Percentiles rank a stretch among this genome's conserved stretches.
Evolutionary conservation across 2,329 filamentous ascomycete genomes (phyloP).

Genomic region (Hypoxylon sp.): DNA sequence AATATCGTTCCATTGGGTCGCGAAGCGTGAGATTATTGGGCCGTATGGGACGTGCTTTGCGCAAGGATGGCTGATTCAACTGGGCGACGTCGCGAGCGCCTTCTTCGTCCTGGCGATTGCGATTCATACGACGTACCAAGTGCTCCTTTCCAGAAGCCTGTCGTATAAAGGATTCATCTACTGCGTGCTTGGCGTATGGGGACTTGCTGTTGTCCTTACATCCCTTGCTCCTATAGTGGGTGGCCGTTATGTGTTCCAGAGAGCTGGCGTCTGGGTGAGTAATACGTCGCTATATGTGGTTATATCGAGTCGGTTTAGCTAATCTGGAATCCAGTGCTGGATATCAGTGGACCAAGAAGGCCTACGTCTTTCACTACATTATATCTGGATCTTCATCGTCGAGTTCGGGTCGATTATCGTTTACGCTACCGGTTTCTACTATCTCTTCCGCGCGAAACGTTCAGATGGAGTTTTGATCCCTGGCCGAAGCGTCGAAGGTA

Average conservation of each 20-base stretch:
- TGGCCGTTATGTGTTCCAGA: slow-evolving; percentile 55
- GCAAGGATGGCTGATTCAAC: slow-evolving; percentile 64
- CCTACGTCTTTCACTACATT: slow-evolving; percentile 60
- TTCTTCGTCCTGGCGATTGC: slow-evolving; percentile 64
- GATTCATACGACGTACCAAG: slow-evolving; percentile 62
- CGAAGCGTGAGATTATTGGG: slow-evolving; percentile 54
- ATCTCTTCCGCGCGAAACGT: slow-evolving; percentile 37
- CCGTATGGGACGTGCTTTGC: slow-evolving; percentile 58
- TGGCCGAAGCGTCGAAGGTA: slow-evolving; percentile 28
- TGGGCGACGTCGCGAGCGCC: slow-evolving; percentile 61
- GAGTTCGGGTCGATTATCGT: slow-evolving; percentile 61
- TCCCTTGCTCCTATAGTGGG: slow-evolving; percentile 55
- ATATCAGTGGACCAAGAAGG: slow-evolving; percentile 55
- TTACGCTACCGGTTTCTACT: slow-evolving; percentile 53
- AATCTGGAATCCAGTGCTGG: slow-evolving; percentile 56
- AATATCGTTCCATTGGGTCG: slow-evolving; percentile 61
- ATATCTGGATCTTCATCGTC: slow-evolving; percentile 63
- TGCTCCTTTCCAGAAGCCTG: slow-evolving; percentile 55
- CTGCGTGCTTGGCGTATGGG: slow-evolving; percentile 52
- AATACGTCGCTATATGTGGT: background rate
- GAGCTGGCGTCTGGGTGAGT: slow-evolving; percentile 60
- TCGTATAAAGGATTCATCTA: slow-evolving; percentile 51
- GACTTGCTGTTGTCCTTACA: slow-evolving; percentile 54
- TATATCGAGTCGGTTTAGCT: background rate
- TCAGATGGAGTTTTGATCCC: slow-evolving; percentile 27